phyloP scores from a whole-genome alignment of 2,329 filamentous ascomycete species.

The Colletotrichum paranaense region DNA sequence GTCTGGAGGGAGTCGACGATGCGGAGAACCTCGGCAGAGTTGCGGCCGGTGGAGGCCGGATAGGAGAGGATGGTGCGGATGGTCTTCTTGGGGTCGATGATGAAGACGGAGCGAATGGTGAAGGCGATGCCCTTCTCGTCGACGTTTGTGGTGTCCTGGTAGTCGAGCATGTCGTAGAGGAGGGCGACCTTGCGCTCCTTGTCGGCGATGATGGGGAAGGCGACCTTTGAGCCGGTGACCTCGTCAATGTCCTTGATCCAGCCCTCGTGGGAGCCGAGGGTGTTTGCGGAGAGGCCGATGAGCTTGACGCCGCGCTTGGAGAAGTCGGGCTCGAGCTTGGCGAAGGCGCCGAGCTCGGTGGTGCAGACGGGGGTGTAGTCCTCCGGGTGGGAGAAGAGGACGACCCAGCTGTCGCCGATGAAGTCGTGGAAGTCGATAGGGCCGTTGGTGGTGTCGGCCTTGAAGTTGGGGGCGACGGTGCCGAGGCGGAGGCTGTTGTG shows the following conservation, averaged over 20 bases:
- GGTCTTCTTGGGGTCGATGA: constrained; percentile 94
- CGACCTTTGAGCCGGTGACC: constrained; percentile 76
- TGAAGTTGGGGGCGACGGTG: constrained; percentile 81
- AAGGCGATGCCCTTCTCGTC: constrained; percentile 87
- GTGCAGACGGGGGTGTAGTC: constrained; percentile 97
- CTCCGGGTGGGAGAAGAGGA: constrained; percentile 87
- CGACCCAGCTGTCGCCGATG: constrained; percentile 81
- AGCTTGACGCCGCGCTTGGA: constrained; percentile 88
- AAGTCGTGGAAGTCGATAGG: constrained; percentile 87
- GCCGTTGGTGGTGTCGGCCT: constrained; percentile 82
- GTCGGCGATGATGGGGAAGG: constrained; percentile 86
- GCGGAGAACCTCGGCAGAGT: constrained; percentile 82
- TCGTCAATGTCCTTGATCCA: constrained; percentile 94
- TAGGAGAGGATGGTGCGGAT: constrained; percentile 94
- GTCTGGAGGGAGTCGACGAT: constrained; percentile 84
- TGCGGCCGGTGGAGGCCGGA: constrained; percentile 89
- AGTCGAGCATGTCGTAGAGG: constrained; percentile 85
- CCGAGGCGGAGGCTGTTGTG: constrained; percentile 70
- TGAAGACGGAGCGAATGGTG: constrained; percentile 94
- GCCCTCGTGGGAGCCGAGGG: constrained; percentile 81
- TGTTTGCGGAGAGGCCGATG: constrained; percentile 91
- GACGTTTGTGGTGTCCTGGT: constrained; percentile 84
- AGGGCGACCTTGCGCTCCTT: constrained; percentile 81
- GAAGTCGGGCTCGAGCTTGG: constrained; percentile 90
- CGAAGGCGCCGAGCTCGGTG: constrained; percentile 93